A percentile compares a stretch with the other conserved stretches of the same genome.
phyloP scores from a whole-genome alignment of 768 basidiomycete species.

The Suillus spraguei region DNA sequence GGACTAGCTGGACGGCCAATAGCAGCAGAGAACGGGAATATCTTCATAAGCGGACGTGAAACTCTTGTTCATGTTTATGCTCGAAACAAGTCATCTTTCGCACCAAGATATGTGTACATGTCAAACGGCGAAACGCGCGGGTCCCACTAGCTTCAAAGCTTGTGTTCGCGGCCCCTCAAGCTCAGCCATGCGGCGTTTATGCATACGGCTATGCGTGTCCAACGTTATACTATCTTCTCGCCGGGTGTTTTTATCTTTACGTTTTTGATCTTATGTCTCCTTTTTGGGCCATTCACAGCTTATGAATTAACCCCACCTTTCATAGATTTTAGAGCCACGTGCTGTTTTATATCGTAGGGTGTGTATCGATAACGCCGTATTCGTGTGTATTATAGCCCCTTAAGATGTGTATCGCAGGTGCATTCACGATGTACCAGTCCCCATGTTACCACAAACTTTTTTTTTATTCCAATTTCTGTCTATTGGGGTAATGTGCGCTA shows the following conservation, averaged over 20 bases:
- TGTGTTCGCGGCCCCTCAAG: no score
- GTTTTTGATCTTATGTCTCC: background rate
- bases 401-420: background rate
- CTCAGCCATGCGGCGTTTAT: background rate
- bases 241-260: background rate
- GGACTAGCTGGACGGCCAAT: slow-evolving; percentile 16
- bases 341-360: background rate
- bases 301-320: background rate
- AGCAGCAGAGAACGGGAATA: background rate
- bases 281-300: no score
- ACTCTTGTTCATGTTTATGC: background rate
- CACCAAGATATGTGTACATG: background rate
- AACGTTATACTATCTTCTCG: background rate
- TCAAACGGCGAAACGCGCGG: no score
- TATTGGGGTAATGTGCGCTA: no score
- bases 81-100: background rate
- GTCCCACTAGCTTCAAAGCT: background rate
- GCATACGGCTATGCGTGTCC: background rate
- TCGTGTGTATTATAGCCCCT: background rate
- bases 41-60: background rate
- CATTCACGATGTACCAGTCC: background rate
- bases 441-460: background rate
- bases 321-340: background rate
- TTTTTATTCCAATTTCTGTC: no score
- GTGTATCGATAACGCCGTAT: background rate